phyloP scores from a whole-genome alignment of 176 grass and related monocot genomes.

The maize (Zea mays) region Zm-B73-REFERENCE-NAM-5.0 NC_050097.1:49153501-49154000 shows the following conservation, averaged over 20 bases:
- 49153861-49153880: neutral
- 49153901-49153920: neutral
- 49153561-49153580: constrained; percentile 54
- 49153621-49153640: constrained; percentile 52
- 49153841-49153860: neutral
- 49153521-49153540: constrained; percentile 53
- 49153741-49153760: neutral
- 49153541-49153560: constrained; percentile 62
- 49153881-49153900: neutral
- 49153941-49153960: constrained; percentile 50
- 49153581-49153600: constrained; percentile 60
- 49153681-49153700: constrained; percentile 47
- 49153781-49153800: neutral
- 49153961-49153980: constrained; percentile 64
- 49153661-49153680: constrained; percentile 62
- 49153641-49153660: constrained; percentile 51
- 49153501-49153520: constrained; percentile 59
- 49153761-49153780: neutral
- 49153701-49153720: constrained; percentile 34
- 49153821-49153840: too few species aligned
- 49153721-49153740: neutral
- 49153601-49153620: constrained; percentile 68
- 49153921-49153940: constrained; percentile 69
- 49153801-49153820: neutral
- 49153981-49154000: constrained; percentile 52